phyloP scores from a whole-genome alignment of 2,329 filamentous ascomycete genomes.

The Arthrobotrys entomopaga region DNA sequence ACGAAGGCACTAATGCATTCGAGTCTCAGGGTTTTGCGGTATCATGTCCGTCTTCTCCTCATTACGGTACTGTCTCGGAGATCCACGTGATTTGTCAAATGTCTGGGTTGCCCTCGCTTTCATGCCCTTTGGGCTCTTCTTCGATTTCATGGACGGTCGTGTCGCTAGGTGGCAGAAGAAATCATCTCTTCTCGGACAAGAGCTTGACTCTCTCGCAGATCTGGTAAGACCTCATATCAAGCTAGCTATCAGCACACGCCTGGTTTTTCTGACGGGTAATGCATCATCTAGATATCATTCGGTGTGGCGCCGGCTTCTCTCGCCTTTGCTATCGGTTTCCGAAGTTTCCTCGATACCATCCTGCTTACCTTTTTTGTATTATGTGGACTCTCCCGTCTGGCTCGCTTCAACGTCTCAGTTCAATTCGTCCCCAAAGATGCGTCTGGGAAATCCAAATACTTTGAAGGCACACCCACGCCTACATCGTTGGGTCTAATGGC shows the following conservation, averaged over 20 bases:
- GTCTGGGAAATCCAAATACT: conserved; percentile 90
- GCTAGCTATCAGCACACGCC: background rate
- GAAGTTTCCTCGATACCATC: conserved; percentile 83
- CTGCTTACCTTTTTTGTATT: conserved; percentile 88
- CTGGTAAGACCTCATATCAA: conserved; percentile 63
- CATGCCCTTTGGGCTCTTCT: conserved; percentile 93
- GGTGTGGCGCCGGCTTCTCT: conserved; percentile 87
- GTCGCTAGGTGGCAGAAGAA: conserved; percentile 97
- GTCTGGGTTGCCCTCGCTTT: conserved; percentile 85
- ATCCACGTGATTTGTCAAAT: conserved; percentile 72
- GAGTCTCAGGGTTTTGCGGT: conserved; percentile 77
- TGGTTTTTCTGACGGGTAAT: background rate
- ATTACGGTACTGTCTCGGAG: conserved; percentile 87
- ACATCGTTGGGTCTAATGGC: conserved; percentile 83
- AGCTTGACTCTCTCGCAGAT: conserved; percentile 94
- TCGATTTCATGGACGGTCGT: conserved; percentile 97
- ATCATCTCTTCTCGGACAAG: conserved; percentile 97
- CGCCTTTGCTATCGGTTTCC: conserved; percentile 88
- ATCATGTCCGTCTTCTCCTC: conserved; percentile 97
- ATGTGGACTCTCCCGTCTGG: conserved; percentile 89
- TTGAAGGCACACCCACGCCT: conserved; percentile 96
- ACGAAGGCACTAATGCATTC: conserved; percentile 23
- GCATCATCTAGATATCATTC: conserved; percentile 80
- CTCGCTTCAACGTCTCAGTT: conserved; percentile 97
- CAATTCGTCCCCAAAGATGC: conserved; percentile 89